Percentiles rank a stretch among this genome's conserved stretches.
These are phyloP conservation scores for Carex parvula DNA, from an alignment of 176 grass and related monocot species.

Conservation along the genomic window DNA sequence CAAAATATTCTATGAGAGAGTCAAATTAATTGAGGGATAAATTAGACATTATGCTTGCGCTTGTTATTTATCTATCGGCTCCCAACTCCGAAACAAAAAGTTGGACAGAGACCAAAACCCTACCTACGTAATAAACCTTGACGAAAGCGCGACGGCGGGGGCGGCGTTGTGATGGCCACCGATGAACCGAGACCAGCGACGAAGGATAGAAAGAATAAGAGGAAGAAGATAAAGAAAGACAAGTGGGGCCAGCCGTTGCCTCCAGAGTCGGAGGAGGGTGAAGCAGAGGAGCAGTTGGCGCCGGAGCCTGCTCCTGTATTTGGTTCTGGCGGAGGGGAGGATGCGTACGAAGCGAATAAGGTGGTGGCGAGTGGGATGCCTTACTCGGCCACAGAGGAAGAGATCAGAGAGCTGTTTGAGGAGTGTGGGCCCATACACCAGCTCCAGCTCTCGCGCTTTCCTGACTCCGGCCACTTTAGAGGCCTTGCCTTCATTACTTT, in stretches of 20 bases:
- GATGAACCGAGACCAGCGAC: slow-evolving; percentile 27
- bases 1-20: no score
- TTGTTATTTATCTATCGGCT: background rate
- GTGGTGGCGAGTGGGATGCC: slow-evolving; percentile 87
- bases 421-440: slow-evolving; percentile 52
- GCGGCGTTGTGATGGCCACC: slow-evolving; percentile 45
- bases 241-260: slow-evolving; percentile 74
- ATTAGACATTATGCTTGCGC: background rate
- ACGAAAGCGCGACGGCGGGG: slow-evolving; percentile 3
- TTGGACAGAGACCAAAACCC: background rate
- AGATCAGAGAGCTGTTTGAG: slow-evolving; percentile 69
- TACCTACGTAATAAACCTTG: background rate
- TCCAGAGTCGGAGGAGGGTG: slow-evolving; percentile 5
- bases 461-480: slow-evolving; percentile 80
- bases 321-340: background rate
- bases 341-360: slow-evolving; percentile 49
- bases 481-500: slow-evolving; percentile 85
- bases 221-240: slow-evolving; percentile 74
- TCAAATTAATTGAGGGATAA: no score
- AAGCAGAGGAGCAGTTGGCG: slow-evolving; percentile 26
- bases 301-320: background rate
- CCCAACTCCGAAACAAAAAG: background rate
- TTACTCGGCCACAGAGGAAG: slow-evolving; percentile 59
- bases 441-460: slow-evolving; percentile 81
- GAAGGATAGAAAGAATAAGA: slow-evolving; percentile 47